Evolutionary conservation across 2,329 filamentous ascomycete genomes (phyloP).

Genomic region (Thermothelomyces thermophilus): DNA sequence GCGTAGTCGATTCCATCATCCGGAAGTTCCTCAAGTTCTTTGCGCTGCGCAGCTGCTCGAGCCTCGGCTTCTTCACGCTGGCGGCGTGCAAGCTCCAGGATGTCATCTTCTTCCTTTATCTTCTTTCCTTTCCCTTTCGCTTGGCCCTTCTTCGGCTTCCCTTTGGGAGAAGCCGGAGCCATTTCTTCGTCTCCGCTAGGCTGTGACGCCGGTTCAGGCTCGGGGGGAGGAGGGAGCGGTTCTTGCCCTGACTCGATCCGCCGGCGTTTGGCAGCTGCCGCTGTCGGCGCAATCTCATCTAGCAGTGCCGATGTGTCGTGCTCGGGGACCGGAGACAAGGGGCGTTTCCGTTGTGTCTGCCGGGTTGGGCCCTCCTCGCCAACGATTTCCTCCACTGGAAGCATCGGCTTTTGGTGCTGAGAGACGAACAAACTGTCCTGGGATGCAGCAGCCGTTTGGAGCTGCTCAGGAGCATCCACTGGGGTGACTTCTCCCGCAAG

Average conservation of each 20-base stretch:
- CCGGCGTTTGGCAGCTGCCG: conserved; percentile 71
- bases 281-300: conserved; percentile 67
- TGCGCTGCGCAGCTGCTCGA: conserved; percentile 47
- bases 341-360: conserved; percentile 39
- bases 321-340: conserved; percentile 34
- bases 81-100: conserved; percentile 59
- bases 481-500: conserved; percentile 26
- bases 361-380: not conserved
- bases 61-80: conserved; percentile 61
- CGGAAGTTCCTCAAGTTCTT: conserved; percentile 44
- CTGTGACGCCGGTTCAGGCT: conserved; percentile 19
- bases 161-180: conserved; percentile 17
- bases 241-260: conserved; percentile 55
- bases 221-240: conserved; percentile 32
- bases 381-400: conserved; percentile 7
- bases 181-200: conserved; percentile 23
- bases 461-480: conserved; percentile 1
- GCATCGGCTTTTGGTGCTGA: conserved; percentile 34
- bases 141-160: conserved; percentile 17
- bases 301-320: conserved; percentile 50
- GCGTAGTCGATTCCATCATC: conserved; percentile 63
- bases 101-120: conserved; percentile 53
- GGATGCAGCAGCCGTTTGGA: conserved; percentile 24
- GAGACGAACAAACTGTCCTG: conserved; percentile 50
- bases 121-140: conserved; percentile 43